Evolutionary conservation across 192 early-diverging fungal species (phyloP).

Genomic region (Globomyces pollinis-pini): DNA sequence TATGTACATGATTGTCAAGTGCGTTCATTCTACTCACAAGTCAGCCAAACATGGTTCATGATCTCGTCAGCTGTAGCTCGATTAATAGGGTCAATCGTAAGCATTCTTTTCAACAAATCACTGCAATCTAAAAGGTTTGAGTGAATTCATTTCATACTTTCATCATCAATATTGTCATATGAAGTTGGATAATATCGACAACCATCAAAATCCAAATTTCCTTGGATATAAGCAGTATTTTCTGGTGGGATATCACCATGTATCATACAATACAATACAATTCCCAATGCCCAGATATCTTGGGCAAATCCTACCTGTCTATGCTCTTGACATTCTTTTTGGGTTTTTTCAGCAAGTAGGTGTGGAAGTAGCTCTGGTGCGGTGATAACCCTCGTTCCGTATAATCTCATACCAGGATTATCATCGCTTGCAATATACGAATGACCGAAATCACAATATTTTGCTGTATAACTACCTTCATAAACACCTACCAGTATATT

Average conservation of each 20-base stretch:
- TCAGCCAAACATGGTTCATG: no score
- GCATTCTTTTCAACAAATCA: no score
- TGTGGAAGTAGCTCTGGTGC: background rate
- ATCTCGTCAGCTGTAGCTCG: no score
- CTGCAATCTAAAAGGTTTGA: no score
- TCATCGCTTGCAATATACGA: no score
- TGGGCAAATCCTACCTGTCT: background rate
- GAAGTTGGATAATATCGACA: background rate
- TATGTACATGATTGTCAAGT: no score
- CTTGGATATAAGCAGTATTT: background rate
- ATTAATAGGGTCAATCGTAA: no score
- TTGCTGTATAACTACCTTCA: no score
- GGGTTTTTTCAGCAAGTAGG: background rate
- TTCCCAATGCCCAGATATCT: slow-evolving; percentile 8
- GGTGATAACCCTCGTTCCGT: background rate
- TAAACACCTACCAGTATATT: no score
- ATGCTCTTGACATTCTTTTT: background rate
- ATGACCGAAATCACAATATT: no score
- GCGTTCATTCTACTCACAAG: no score
- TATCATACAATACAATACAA: slow-evolving; percentile 2
- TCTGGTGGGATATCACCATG: background rate
- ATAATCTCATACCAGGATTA: background rate
- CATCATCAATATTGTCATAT: background rate
- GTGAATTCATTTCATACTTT: no score
- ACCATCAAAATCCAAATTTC: background rate